Percentiles rank a stretch among this genome's conserved stretches.
phyloP scores from a whole-genome alignment of 208 protist species.

The Crithidia acanthocephali region DNA sequence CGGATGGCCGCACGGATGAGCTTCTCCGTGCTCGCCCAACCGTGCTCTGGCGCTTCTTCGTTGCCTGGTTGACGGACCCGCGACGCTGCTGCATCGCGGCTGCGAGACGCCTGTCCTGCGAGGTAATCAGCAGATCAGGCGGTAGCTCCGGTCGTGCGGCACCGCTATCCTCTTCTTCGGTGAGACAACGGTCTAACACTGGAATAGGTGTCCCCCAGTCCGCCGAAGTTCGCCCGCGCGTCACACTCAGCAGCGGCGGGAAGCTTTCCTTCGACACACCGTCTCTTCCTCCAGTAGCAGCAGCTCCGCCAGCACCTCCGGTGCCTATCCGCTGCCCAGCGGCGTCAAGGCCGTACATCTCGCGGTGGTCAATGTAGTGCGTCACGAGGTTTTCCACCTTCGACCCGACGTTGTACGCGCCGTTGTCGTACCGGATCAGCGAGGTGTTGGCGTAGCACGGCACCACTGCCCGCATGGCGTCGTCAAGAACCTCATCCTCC shows the following conservation, averaged over 20 bases:
- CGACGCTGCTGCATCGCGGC: conserved; percentile 15
- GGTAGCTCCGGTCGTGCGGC: conserved; percentile 24
- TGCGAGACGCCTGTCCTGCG: conserved; percentile 19
- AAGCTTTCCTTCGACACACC: conserved; percentile 8
- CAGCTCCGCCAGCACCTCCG: conserved; percentile 9
- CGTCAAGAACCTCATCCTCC: conserved; percentile 77
- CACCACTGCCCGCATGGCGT: conserved; percentile 82
- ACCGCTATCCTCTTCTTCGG: not conserved
- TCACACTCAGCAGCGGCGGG: conserved; percentile 3
- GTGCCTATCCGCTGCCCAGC: conserved; percentile 17
- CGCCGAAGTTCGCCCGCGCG: conserved; percentile 14
- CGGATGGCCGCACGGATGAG: conserved; percentile 14
- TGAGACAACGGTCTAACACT: conserved; percentile 28
- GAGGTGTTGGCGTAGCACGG: conserved; percentile 60
- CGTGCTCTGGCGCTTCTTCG: conserved; percentile 29
- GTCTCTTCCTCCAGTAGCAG: not conserved
- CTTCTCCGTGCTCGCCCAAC: conserved; percentile 4
- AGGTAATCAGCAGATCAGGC: conserved; percentile 24
- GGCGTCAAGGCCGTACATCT: conserved; percentile 67
- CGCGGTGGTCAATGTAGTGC: conserved; percentile 75
- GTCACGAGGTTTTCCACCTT: conserved; percentile 42
- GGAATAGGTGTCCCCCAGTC: conserved; percentile 22
- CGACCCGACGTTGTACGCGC: conserved; percentile 86
- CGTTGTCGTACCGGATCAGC: conserved; percentile 71
- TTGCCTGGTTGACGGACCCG: conserved; percentile 3